Base-by-base conservation (phyloP, 2,329 filamentous ascomycete species). In the Aspergillus novoparasiticus region DNA sequence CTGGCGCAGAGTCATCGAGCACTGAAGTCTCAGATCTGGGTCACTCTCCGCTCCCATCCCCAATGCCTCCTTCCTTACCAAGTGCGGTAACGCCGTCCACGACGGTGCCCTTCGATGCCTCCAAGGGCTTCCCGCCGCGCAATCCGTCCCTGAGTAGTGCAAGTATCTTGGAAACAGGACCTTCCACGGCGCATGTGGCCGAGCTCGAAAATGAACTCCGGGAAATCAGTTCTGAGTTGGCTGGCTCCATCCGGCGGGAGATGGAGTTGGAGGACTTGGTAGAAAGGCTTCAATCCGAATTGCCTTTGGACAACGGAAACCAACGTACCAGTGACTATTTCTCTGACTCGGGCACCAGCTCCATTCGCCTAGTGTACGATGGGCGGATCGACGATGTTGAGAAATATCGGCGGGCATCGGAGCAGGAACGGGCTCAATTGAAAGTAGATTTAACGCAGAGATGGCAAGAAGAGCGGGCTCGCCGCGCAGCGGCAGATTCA, bases 181-280 rank as follows among this genome's bases (percentile, higher is more conserved):
- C 84, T 77, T 70, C 81, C 84, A 68, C 32, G 21, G 32, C 84
- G 70, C 76, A 93, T 77, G 86, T 96, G 72, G 88, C 93, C 76
- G 93, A 96, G 76, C 89, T 99, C 83, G 95, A 99, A 82, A 91
- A 93, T 76, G 95, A 99, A 83, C 80, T 99, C 69, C 92, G 92
- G 71, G 91, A 94, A 78, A 94, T 99, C 80, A 96, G 93, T 82
- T 87, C 89, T 64, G 95, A 99, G 84, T 84, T 99, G 76, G 95
- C 95, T 39, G 87, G 89, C 69, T 98, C 95, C 32, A 98, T 99
- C 73, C 89, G 92, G 71, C 88, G 95, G 65, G 95, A 99, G 81
- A 94, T 99, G 87, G 95, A 99, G 71, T 80, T 99, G 36, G 95
- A 99, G 78, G 95, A 99, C 77, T 84, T 98, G 54, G 89, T 98